Evolutionary conservation across 202 grass and related monocot species (phyloP).

Genomic region (Schoenoplectus tabernaemontani): DNA sequence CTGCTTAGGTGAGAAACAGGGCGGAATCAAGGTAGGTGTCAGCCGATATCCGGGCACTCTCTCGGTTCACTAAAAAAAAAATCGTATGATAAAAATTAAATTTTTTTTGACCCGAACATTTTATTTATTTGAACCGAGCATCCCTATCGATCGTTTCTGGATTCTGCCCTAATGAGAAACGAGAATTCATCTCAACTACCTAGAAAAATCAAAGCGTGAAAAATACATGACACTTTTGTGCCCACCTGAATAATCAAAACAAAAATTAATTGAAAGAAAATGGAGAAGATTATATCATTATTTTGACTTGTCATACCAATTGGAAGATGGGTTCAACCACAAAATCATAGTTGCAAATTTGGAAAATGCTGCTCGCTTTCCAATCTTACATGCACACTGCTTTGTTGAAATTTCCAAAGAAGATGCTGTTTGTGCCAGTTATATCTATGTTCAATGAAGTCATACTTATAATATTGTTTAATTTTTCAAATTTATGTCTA

Average conservation of each 20-base stretch:
- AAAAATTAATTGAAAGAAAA: not conserved
- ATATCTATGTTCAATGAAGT: not conserved
- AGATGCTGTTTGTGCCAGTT: not conserved
- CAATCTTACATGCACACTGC: not conserved
- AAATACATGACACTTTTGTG: not conserved
- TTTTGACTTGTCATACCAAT: not conserved
- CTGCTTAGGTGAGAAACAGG: no score
- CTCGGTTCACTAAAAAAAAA: no score
- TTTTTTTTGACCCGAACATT: no score
- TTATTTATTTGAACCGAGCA: no score
- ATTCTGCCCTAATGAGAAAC: no score
- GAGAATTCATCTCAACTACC: not conserved
- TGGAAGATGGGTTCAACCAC: not conserved
- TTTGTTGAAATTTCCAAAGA: not conserved
- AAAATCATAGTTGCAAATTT: not conserved
- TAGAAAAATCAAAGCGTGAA: not conserved
- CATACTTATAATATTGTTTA: not conserved
- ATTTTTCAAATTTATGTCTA: not conserved
- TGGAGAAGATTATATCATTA: not conserved
- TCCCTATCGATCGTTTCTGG: no score
- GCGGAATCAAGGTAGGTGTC: no score
- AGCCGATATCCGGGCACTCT: no score
- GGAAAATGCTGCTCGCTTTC: not conserved
- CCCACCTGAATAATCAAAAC: not conserved
- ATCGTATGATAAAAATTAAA: no score